Conservation (phyloP, 257 asterid genomes). For the Solanum chmielewskii region DNA sequence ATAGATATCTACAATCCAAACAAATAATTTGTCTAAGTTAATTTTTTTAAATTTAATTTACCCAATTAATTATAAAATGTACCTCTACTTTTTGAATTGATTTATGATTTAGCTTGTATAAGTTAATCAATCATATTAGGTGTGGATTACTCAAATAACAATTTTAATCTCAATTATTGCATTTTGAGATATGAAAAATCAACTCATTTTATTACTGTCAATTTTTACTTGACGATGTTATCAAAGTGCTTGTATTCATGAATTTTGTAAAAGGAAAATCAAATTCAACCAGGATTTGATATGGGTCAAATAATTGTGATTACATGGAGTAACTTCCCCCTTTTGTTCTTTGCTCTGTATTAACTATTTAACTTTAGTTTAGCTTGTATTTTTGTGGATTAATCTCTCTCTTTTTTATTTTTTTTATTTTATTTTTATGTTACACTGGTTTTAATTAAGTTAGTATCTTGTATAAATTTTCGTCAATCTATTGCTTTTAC, state of each 20-base stretch:
- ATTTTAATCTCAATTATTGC: not conserved
- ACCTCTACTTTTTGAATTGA: not conserved
- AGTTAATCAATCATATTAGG: too few relatives aligned
- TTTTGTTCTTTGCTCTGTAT: not conserved
- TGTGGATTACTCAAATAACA: too few relatives aligned
- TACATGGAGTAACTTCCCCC: not conserved
- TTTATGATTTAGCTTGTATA: not conserved
- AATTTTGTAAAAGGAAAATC: too few relatives aligned
- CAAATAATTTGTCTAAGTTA: not conserved
- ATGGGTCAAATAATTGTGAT: not conserved
- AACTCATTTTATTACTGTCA: not conserved
- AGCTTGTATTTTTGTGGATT: not conserved
- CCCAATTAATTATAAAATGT: not conserved
- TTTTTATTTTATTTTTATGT: not conserved
- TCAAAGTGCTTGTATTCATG: not conserved
- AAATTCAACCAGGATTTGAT: not conserved
- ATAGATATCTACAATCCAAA: not conserved
- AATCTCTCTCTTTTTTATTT: too few relatives aligned
- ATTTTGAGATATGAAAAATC: too few relatives aligned
- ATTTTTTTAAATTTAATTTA: too few relatives aligned
- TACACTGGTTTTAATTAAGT: not conserved
- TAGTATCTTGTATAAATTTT: not conserved
- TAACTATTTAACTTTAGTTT: not conserved
- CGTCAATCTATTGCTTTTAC: not conserved
- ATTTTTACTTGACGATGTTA: not conserved